Conservation (phyloP, 345 rosid species). For the Hypericum androsaemum region DNA sequence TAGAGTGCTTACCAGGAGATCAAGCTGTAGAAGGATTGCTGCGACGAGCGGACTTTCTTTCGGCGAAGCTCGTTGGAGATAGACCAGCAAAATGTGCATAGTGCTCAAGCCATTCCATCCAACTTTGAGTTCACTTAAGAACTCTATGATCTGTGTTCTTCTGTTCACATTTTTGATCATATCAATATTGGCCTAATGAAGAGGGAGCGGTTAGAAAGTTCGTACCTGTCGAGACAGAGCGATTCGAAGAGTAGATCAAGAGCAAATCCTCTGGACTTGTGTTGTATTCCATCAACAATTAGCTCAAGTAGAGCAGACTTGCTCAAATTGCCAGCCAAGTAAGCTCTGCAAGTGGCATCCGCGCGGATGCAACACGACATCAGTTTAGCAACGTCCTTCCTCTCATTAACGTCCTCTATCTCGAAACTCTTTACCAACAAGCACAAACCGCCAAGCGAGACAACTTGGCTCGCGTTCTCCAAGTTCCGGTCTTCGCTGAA, state of each 20-base stretch:
- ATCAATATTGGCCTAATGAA: no score
- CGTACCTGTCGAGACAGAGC: constrained; percentile 43
- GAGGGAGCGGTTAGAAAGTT: not conserved
- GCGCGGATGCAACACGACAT: constrained; percentile 39
- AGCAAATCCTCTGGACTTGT: constrained; percentile 15
- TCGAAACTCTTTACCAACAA: constrained; percentile 28
- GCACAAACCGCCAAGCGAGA: constrained; percentile 42
- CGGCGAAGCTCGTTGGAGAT: constrained; percentile 34
- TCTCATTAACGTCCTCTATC: constrained; percentile 25
- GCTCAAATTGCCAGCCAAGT: constrained; percentile 39
- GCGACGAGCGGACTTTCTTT: constrained; percentile 48
- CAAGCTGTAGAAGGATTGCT: constrained; percentile 48
- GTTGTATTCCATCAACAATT: constrained; percentile 24
- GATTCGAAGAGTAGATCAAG: constrained; percentile 35
- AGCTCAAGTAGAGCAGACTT: constrained; percentile 44
- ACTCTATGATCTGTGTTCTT: constrained; percentile 27
- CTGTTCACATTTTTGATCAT: constrained; percentile 15
- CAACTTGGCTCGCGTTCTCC: constrained; percentile 48
- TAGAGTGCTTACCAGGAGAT: constrained; percentile 38
- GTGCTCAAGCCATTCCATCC: constrained; percentile 45
- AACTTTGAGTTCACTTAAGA: constrained; percentile 25
- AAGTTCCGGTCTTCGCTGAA: constrained; percentile 47
- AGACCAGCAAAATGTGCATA: constrained; percentile 41
- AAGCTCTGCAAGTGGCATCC: constrained; percentile 36
- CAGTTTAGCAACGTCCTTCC: constrained; percentile 28